phyloP scores from a whole-genome alignment of 164 flowering plant species.

The Macadamia integrifolia region DNA sequence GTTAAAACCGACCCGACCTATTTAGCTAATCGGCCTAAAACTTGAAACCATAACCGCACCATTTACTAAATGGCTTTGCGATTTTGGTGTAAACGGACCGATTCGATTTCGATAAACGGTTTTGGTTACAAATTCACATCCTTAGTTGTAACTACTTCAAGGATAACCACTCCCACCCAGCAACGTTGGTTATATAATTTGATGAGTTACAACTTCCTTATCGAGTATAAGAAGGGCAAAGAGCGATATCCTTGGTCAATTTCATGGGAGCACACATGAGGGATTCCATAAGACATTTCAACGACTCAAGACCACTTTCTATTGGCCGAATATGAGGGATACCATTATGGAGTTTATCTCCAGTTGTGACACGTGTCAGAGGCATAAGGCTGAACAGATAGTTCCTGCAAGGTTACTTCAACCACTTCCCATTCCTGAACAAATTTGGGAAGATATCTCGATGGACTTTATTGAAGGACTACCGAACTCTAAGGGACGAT shows the following conservation, averaged over 20 bases:
- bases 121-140: too few species aligned
- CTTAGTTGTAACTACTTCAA: too few species aligned
- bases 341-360: background rate
- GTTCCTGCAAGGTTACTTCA: background rate
- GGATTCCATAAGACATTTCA: too few species aligned
- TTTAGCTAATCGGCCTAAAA: background rate
- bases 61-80: too few species aligned
- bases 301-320: too few species aligned
- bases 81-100: too few species aligned
- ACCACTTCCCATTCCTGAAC: background rate
- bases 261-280: too few species aligned
- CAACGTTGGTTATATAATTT: slow-evolving; percentile 4
- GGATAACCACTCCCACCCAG: background rate
- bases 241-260: background rate
- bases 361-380: slow-evolving; percentile 1
- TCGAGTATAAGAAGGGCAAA: slow-evolving; percentile 4
- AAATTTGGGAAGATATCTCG: too few species aligned
- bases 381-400: background rate
- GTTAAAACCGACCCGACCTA: background rate
- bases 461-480: too few species aligned
- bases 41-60: too few species aligned
- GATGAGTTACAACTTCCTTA: background rate
- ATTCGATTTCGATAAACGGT: too few species aligned
- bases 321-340: background rate
- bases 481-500: too few species aligned